Percentiles rank a stretch among this genome's conserved stretches.
Conservation (phyloP, 176 grass and related monocot species). For the Avena insularis region DNA sequence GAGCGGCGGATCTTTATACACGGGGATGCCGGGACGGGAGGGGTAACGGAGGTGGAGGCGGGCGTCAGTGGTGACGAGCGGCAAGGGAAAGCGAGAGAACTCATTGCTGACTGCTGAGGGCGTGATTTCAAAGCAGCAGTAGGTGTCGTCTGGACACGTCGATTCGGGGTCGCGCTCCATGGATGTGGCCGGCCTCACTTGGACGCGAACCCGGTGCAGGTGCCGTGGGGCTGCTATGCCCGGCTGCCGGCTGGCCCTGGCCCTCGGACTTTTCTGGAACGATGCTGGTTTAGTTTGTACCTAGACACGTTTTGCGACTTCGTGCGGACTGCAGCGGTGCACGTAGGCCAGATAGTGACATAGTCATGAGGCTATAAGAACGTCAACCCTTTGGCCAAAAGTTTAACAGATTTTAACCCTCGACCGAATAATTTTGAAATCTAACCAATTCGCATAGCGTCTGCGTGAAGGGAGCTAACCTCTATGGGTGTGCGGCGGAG, state of each 20-base stretch:
- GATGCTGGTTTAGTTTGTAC: not conserved
- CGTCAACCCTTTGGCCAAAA: no score
- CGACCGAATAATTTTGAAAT: no score
- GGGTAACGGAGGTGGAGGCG: slow-evolving; percentile 27
- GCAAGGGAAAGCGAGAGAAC: slow-evolving; percentile 26
- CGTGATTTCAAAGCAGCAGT: not conserved
- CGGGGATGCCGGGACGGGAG: not conserved
- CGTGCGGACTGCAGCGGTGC: not conserved
- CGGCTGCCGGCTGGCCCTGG: not conserved
- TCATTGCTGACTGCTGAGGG: slow-evolving; percentile 39
- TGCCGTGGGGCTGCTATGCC: not conserved
- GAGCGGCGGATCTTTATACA: slow-evolving; percentile 38
- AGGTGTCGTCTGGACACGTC: slow-evolving; percentile 28
- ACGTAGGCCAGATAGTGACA: no score
- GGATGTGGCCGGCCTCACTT: slow-evolving; percentile 26
- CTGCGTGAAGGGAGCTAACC: no score
- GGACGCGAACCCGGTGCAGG: slow-evolving; percentile 38
- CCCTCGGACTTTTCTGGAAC: not conserved
- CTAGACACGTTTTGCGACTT: not conserved
- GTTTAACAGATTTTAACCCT: no score
- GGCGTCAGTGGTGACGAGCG: slow-evolving; percentile 46
- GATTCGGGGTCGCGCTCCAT: not conserved
- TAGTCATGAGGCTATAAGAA: no score
- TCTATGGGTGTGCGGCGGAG: no score
- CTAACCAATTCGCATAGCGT: no score